Evolutionary conservation across 306 rosid species (phyloP).

Genomic region (Castanea crenata): DNA sequence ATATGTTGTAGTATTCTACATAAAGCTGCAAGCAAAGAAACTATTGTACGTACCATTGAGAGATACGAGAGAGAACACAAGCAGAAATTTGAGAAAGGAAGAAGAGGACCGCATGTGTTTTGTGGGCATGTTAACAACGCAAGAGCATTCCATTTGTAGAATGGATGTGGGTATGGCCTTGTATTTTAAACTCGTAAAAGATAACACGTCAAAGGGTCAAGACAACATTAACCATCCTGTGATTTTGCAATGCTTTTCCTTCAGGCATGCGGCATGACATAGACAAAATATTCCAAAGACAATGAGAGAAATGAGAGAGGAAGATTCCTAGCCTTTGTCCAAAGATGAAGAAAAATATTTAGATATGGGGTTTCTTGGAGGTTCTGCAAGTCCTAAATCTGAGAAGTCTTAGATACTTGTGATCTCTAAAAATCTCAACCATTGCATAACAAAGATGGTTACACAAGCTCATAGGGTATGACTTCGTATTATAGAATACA

Average conservation of each 20-base stretch:
- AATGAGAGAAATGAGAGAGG: slow-evolving; percentile 11
- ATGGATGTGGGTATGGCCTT: slow-evolving; percentile 15
- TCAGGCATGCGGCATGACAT: slow-evolving; percentile 31
- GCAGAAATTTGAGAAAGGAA: slow-evolving; percentile 38
- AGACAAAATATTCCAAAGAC: slow-evolving; percentile 38
- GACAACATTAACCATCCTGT: slow-evolving; percentile 1
- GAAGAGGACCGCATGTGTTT: slow-evolving; percentile 42
- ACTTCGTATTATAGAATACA: too few species aligned
- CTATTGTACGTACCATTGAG: slow-evolving; percentile 43
- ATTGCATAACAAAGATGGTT: too few species aligned
- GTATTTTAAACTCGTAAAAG: slow-evolving; percentile 42
- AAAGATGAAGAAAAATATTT: too few species aligned
- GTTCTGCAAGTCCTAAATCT: too few species aligned
- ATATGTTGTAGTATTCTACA: neutral
- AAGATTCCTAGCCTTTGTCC: slow-evolving; percentile 62
- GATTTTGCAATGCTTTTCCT: slow-evolving; percentile 56
- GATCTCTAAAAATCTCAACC: too few species aligned
- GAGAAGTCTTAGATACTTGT: too few species aligned
- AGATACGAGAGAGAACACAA: slow-evolving; percentile 41
- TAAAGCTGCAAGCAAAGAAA: neutral
- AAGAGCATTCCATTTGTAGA: slow-evolving; percentile 40
- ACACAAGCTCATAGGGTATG: too few species aligned
- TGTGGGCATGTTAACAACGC: slow-evolving; percentile 27
- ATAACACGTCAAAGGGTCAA: slow-evolving; percentile 17
- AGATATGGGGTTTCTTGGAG: too few species aligned